Evolutionary conservation across 2,329 filamentous ascomycete species (phyloP), one percentile per base, ranked within the genome.

Genomic region (Lizonia empirigonia): DNA sequence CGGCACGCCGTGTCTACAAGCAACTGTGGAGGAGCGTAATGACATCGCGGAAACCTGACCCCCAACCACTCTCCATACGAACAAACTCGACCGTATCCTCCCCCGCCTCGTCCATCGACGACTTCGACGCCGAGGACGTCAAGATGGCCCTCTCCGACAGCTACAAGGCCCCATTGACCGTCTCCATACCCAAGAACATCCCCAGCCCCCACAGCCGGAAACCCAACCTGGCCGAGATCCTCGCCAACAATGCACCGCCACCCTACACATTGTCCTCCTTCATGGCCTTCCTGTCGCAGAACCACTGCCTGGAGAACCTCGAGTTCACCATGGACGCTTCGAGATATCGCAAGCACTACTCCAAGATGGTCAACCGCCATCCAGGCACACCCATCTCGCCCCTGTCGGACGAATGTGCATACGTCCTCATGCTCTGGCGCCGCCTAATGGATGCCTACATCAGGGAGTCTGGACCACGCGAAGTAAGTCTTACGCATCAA

Each of bases 301-400:
- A 97, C 67, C 93, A 97, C 75, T 99, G 94, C 70, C 79, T 97
- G 59, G 94, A 99, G 74, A 97, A 92, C 1, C 80, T 99, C 30
- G 94, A 97, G 70, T 99, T 99, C 73, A 96, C 92, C 32, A 88
- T 97, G 81, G 94, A 97, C 71, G 89, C 93, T 18, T 89, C 91
- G 50, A 84, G 91, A 54, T 99, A 97, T 71, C 83, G 85, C 44
- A 84, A 86, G 64, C 81, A 85, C 64, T 88, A 85, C 70, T 76
- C 80, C 44, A 79, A 83, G 50, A 78, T 84, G 65, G 76, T 84
- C 50, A 83, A 84, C 47, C 71, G 77, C 71, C 64, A 72, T 63
- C 50, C 78, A 67, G 67, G 73, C 3, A 77, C 77, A 37, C 74
- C 75, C 45, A 76, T 78, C 13, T 74, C 79, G 32, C 76, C 81